Percentiles rank a stretch among this genome's conserved stretches.
Evolutionary conservation across 345 rosid genomes (phyloP).

Genomic region (Citrus sinensis): DVS_A1.0 CM039162.1:25854001-25854500

Average conservation of each 20-base stretch:
- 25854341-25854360: constrained; percentile 71
- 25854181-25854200: constrained; percentile 98
- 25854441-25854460: constrained; percentile 80
- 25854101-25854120: background rate
- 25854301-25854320: constrained; percentile 80
- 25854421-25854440: constrained; percentile 99
- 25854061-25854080: background rate
- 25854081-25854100: background rate
- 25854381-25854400: constrained; percentile 77
- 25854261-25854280: constrained; percentile 90
- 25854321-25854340: constrained; percentile 60
- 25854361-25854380: constrained; percentile 91
- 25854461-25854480: constrained; percentile 85
- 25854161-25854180: constrained; percentile 92
- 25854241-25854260: constrained; percentile 97
- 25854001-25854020: background rate
- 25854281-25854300: constrained; percentile 97
- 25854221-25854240: constrained; percentile 87
- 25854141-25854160: constrained; percentile 77
- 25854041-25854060: background rate
- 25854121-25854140: background rate
- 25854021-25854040: background rate
- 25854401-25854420: constrained; percentile 95
- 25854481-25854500: constrained; percentile 78
- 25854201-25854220: constrained; percentile 91